Evolutionary conservation across 331 rosid species (phyloP), one percentile per base, ranked within the genome.

Genomic region (Prunus yedoensis): DNA sequence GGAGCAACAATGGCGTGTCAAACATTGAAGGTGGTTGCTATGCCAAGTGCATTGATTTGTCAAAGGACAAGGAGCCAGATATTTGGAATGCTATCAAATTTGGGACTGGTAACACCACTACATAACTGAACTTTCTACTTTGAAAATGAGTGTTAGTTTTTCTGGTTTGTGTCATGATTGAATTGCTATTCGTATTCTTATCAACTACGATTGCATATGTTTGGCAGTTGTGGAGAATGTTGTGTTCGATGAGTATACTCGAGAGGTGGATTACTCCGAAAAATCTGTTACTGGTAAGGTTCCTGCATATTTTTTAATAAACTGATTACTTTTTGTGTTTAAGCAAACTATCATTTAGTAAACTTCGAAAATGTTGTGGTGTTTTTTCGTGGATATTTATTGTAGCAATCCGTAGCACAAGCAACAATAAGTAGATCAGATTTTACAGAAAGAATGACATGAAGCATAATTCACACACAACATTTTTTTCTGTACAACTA

Each of bases 1-100:
- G 98, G 96, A 67, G 92, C 68, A 84, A 90, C 18, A 85, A 64
- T 35, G 96, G 98, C 58, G 97, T 94, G 53, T 94, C 97, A 21
- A 94, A 94, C 81, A 94, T 91, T 27, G 98, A 91, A 90, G 97
- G 98, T 50, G 98, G 98, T 28, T 94, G 97, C 80, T 91, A 94
- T 78, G 98, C 98, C 50, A 94, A 94, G 81, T 94, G 98, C 84
- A 79, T 91, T 75, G 98, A 94, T 76, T 89, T 94, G 52, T 89
- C 97, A 8, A 32, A 66, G 69, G 97, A 90, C 53, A 92, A 90
- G 77, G 99, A 95, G 43, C 97, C 97, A 8, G 97, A 95, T 83
- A 95, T 95, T 61, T 95, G 91, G 91, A 92, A 95, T 30, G 97
- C 99, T 4, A 92, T 95, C 86, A 88, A 88, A 82, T 95, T 95